Evolutionary conservation across 306 rosid species (phyloP), one percentile per base, ranked within the genome.

Genomic region (Vigna angularis): DNA sequence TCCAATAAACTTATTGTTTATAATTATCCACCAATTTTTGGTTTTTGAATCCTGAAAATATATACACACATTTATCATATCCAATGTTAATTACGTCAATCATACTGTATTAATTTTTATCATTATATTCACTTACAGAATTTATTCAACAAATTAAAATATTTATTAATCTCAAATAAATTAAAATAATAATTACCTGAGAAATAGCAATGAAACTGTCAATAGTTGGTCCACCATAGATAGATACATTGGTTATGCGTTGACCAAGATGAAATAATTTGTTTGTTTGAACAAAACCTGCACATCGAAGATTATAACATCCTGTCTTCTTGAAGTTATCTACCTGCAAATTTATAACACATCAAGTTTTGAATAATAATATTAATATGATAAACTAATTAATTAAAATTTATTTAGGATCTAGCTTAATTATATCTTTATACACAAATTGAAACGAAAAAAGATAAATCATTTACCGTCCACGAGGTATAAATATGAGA

Each of bases 301-400:
- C 8, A 34, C 38, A 34, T 34, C 7, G 38, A 34, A 34, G 5
- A 34, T 0, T 1, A 0, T 40, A 49, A 38, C 83, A 79, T 51
- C 83, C 68, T 0, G 73, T 79, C 1, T 9, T 51, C 9, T 16
- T 17, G n/a, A 26, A 79, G 52, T 51, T 70, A 50, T 72, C 77
- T 1, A 66, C 3, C 83, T 79, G 66, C 5, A 51, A 16, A n/a
- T 34, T 20, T 10, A 24, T 0, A 63, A 24, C 17, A 50, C 3
- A 14, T 79, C 38, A 70, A 6, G 8, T 20, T 34, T 26, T 16
- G 15, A 75, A 44, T 6, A 10, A 24, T 34, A 5, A 4, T 32
- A 32, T 32, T 32, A 32, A 32, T 34, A 34, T 34, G 38, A 34
- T 34, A 34, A 34, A 34, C 0, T 5, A 34, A 34, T 5, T 1